Base-by-base conservation (phyloP, 805 yeast species). In the Candida oleophila region DNA sequence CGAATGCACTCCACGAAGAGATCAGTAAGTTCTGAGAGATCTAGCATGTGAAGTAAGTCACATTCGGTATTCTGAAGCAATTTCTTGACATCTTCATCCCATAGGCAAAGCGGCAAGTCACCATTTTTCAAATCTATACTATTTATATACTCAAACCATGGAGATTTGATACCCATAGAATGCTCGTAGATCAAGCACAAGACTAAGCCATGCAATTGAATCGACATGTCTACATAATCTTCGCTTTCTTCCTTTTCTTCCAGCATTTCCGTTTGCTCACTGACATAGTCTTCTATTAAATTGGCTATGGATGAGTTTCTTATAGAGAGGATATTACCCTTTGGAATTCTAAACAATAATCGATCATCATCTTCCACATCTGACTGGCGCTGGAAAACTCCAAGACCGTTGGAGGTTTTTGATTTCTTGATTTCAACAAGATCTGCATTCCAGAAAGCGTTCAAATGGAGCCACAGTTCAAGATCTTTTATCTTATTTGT, bases 141-240 rank as follows among this genome's bases (percentile, higher is more conserved):
- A 22, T 70, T 63, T 39, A 91, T 68, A 60, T 85, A 92, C 2
- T 68, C 71, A 49, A 49, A 71, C 97, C 97, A 92, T 3, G 96
- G 97, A n/a, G 95, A 85, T 3, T 61, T 54, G n/a, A 71, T 67
- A 2, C 80, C 80, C 40, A 76, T 66, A 2, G 79, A 66, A 45
- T 73, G 63, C 60, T 92, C 98, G 57, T 87, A 89, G 22, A 90
- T 69, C 48, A 82, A 86, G 0, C 91, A 80, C 5, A 88, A 52
- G 4, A 85, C 80, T 43, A 91, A 68, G 0, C 83, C 86, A 37
- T 80, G 73, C 66, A 87, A 79, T 0, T 95, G 94, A 2, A 41
- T 33, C 3, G 60, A 42, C 19, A 71, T 50, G 34, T 73, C 76
- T 3, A 86, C 64, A 3, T 56, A 58, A 0, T 41, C 41, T n/a